These are phyloP conservation scores for Blepharisma japonicum DNA, from an alignment of 73 alveolate species.

Conservation along the genomic window DNA sequence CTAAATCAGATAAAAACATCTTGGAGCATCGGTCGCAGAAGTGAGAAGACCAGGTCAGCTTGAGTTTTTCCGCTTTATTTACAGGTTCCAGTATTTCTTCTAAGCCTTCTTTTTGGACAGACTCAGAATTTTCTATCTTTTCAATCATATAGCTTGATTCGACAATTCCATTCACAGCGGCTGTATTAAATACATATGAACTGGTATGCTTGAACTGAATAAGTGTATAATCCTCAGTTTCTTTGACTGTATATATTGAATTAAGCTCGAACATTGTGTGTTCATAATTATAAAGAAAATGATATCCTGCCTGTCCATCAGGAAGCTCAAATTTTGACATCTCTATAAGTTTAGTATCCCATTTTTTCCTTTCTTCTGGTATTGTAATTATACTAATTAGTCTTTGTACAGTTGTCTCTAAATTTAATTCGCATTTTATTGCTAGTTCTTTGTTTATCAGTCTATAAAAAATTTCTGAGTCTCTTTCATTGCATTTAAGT, in stretches of 20 bases:
- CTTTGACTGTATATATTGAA: neutral
- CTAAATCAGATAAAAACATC: no score
- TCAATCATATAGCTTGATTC: constrained; percentile 6
- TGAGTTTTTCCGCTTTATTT: no score
- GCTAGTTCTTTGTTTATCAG: neutral
- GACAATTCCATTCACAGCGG: neutral
- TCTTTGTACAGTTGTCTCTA: neutral
- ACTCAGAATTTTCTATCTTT: neutral
- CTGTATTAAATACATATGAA: neutral
- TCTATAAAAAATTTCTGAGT: neutral
- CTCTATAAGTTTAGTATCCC: neutral
- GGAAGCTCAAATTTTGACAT: neutral
- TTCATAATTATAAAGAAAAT: neutral
- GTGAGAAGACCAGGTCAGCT: no score
- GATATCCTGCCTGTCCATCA: neutral
- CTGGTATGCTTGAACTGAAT: constrained; percentile 1
- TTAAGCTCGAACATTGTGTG: neutral
- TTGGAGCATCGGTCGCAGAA: no score
- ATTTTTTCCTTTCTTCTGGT: constrained; percentile 14
- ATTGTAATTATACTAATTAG: neutral
- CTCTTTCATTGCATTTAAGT: neutral
- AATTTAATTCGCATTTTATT: neutral
- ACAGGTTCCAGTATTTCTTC: neutral
- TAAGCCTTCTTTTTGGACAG: neutral
- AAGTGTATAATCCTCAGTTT: neutral